A percentile compares a stretch with the other conserved stretches of the same genome.
phyloP scores from a whole-genome alignment of 345 rosid genomes.

The Bruguiera gymnorhiza region DNA sequence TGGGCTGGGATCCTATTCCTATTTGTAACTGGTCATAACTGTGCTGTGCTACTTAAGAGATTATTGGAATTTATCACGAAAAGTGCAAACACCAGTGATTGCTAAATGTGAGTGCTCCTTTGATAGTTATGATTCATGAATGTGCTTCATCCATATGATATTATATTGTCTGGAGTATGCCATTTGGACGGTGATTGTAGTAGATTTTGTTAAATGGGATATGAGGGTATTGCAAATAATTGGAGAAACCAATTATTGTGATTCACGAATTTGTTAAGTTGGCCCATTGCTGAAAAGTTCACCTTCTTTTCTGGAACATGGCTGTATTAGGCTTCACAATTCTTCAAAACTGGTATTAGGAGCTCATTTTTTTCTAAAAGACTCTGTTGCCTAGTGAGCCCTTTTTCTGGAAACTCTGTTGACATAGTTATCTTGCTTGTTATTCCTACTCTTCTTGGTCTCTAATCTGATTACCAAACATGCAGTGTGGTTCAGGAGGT shows the following conservation, averaged over 20 bases:
- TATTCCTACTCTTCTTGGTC: not conserved
- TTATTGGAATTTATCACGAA: not conserved
- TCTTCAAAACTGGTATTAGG: not conserved
- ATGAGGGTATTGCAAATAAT: not conserved
- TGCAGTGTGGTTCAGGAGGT: constrained; percentile 91
- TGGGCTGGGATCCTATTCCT: not conserved
- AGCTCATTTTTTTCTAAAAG: not conserved
- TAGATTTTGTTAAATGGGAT: not conserved
- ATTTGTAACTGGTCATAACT: not conserved
- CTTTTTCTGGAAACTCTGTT: not conserved
- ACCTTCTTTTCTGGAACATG: not conserved
- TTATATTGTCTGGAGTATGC: not conserved
- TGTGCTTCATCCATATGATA: not conserved
- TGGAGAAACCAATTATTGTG: too few species aligned
- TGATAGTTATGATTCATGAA: not conserved
- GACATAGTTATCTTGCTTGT: not conserved
- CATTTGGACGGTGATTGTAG: not conserved
- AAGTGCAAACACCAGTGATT: not conserved
- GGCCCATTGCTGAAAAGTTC: not conserved
- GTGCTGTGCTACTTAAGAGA: not conserved
- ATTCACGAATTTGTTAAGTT: too few species aligned
- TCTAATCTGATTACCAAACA: constrained; percentile 25
- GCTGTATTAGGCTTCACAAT: not conserved
- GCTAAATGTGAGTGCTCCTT: too few species aligned
- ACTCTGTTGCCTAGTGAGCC: not conserved